Conservation (phyloP, 2,329 filamentous ascomycete genomes). For the Endothia cerciana region DNA sequence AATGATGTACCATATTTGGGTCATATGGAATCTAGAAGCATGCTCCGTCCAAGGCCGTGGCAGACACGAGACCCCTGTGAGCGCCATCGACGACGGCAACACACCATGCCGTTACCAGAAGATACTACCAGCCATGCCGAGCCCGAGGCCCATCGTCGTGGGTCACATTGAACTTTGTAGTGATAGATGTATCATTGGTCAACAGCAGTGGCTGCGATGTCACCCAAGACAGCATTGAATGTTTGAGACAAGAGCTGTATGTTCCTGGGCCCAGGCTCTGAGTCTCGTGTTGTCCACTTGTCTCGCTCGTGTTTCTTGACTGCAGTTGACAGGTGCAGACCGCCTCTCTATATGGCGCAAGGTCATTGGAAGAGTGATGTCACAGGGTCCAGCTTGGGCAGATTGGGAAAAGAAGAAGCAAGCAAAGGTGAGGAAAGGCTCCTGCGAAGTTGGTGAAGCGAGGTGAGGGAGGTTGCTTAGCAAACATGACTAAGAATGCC, state of each 20-base stretch:
- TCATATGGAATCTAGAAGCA: not conserved
- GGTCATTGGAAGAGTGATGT: not conserved
- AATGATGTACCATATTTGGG: not conserved
- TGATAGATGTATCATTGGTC: not conserved
- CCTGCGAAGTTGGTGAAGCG: not conserved
- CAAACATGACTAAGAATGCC: not conserved
- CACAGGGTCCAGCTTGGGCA: not conserved
- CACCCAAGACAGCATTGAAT: constrained; percentile 9
- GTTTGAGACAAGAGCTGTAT: constrained; percentile 20
- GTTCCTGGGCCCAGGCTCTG: not conserved
- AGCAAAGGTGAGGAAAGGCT: not conserved
- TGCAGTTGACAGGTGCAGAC: constrained; percentile 6
- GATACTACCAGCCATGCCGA: not conserved
- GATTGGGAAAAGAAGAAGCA: not conserved
- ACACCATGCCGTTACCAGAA: not conserved
- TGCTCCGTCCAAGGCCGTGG: not conserved
- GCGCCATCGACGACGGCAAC: too few relatives aligned
- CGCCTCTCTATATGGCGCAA: not conserved
- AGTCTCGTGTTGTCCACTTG: not conserved
- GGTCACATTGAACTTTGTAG: not conserved
- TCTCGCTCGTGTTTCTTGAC: not conserved
- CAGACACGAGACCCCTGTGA: not conserved
- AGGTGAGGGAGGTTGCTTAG: constrained; percentile 1
- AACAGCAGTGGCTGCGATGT: not conserved
- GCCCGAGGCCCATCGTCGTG: not conserved